Conservation (phyloP, 306 rosid genomes). For the Malus sylvestris region DNA sequence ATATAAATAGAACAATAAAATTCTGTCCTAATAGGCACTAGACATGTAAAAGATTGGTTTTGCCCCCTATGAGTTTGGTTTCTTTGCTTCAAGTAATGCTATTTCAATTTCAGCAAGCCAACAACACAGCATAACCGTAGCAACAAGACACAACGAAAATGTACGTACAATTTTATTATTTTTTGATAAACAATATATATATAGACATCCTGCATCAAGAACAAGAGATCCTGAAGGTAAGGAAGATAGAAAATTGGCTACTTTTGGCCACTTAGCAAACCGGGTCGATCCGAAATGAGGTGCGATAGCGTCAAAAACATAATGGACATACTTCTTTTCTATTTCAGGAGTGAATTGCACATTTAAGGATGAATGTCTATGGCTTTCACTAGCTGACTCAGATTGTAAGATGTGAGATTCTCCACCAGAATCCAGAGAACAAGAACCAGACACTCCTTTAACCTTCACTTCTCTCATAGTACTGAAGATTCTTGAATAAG, state of each 20-base stretch:
- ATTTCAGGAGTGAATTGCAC: constrained; percentile 74
- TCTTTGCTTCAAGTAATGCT: not conserved
- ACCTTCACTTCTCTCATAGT: constrained; percentile 54
- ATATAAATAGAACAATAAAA: not conserved
- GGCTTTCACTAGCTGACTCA: constrained; percentile 14
- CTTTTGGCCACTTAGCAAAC: constrained; percentile 94
- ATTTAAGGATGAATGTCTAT: constrained; percentile 25
- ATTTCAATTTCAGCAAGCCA: not conserved
- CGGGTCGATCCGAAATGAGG: constrained; percentile 91
- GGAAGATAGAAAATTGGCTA: constrained; percentile 66
- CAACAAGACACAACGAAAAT: not conserved
- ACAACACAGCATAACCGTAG: not conserved
- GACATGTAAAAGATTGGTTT: not conserved
- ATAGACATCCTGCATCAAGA: constrained; percentile 68
- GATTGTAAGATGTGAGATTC: constrained; percentile 32
- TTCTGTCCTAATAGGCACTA: not conserved
- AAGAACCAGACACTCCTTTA: constrained; percentile 27
- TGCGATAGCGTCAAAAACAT: constrained; percentile 89
- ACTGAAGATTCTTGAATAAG: constrained; percentile 23
- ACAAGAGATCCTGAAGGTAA: constrained; percentile 68
- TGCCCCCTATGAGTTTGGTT: not conserved
- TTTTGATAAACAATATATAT: not conserved
- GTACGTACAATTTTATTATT: not conserved
- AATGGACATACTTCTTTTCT: constrained; percentile 82
- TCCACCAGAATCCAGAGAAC: constrained; percentile 22